These are phyloP conservation scores for Coniferiporia weirii DNA, from an alignment of 1,284 basidiomycete species.

Conservation along the genomic window DNA sequence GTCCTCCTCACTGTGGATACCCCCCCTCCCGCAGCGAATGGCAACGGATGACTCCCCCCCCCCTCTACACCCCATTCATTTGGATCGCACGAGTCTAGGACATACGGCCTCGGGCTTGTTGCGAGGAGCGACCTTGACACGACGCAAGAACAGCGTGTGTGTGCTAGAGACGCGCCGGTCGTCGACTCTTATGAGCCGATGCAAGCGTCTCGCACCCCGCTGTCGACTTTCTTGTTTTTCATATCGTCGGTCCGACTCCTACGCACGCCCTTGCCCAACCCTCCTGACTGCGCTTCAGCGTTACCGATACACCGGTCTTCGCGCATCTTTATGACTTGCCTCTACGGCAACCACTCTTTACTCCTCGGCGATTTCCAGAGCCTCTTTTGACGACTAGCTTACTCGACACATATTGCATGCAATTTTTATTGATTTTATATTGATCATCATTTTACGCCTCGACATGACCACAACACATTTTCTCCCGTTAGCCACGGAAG, in stretches of 20 bases:
- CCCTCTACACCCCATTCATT: not conserved
- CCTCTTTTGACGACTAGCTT: slow-evolving; percentile 4
- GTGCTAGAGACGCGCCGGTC: slow-evolving; percentile 17
- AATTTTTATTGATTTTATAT: slow-evolving; percentile 20
- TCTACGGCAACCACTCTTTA: slow-evolving; percentile 9
- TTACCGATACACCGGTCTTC: slow-evolving; percentile 18
- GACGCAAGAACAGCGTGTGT: slow-evolving; percentile 19
- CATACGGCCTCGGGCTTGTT: slow-evolving; percentile 13
- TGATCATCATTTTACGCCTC: slow-evolving; percentile 10
- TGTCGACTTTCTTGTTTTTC: slow-evolving; percentile 21
- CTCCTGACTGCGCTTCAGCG: slow-evolving; percentile 15
- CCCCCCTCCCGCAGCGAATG: not conserved
- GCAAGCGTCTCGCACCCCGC: slow-evolving; percentile 16
- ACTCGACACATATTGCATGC: slow-evolving; percentile 2
- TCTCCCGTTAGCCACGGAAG: not conserved
- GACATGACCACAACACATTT: slow-evolving; percentile 6
- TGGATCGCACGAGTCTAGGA: slow-evolving; percentile 17
- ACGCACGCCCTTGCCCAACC: slow-evolving; percentile 14
- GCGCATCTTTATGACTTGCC: slow-evolving; percentile 13
- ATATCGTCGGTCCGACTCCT: slow-evolving; percentile 16
- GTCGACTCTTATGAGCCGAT: slow-evolving; percentile 11
- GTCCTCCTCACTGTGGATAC: not conserved
- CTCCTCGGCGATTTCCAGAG: slow-evolving; percentile 4
- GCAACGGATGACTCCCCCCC: not conserved
- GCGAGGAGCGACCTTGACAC: slow-evolving; percentile 17